Evolutionary conservation across 305 asterid species (phyloP).

Genomic region (Solanum hybrid): DNA sequence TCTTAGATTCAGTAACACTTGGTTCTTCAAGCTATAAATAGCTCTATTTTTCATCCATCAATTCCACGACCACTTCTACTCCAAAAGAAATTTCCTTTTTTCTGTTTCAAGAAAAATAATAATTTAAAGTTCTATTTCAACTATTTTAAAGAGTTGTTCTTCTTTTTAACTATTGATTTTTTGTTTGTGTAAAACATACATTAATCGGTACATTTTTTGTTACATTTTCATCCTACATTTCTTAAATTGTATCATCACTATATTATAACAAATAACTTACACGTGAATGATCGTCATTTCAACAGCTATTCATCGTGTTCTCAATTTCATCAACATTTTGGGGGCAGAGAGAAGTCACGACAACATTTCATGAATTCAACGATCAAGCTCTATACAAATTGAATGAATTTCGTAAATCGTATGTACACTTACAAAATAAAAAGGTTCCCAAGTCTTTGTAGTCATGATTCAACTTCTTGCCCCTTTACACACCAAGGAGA

Average conservation of each 20-base stretch:
- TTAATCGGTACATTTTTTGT: neutral
- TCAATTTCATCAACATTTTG: neutral
- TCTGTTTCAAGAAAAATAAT: neutral
- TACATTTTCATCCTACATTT: neutral
- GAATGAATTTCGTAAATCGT: neutral
- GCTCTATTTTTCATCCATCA: too few species aligned
- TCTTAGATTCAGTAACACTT: too few species aligned
- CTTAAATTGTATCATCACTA: neutral
- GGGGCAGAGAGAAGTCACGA: neutral
- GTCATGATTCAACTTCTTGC: neutral
- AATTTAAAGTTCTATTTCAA: neutral
- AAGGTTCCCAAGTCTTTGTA: neutral
- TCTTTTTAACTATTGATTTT: neutral
- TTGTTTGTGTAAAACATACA: neutral
- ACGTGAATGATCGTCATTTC: neutral
- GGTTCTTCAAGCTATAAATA: too few species aligned
- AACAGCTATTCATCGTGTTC: neutral
- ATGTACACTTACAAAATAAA: neutral
- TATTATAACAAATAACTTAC: neutral
- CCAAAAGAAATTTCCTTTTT: too few species aligned
- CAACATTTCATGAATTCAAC: neutral
- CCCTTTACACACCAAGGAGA: neutral
- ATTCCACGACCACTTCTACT: too few species aligned
- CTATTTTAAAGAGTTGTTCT: neutral
- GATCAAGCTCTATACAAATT: neutral